Conservation (phyloP, 371 early-diverging fungal species). For the Rhizopus delemar region DNA sequence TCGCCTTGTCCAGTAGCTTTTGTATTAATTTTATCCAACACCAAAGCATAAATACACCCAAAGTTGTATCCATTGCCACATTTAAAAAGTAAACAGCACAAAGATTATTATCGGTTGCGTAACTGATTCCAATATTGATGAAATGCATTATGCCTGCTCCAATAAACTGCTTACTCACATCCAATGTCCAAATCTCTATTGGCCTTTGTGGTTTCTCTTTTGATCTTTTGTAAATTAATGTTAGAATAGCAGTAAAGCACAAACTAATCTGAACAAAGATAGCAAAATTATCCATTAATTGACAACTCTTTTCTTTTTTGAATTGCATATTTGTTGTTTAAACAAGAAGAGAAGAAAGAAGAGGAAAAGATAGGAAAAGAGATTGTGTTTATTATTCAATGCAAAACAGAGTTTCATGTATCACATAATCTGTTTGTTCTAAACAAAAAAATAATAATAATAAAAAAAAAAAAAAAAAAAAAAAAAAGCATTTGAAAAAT, state of each 20-base stretch:
- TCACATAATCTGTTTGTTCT: too few species aligned
- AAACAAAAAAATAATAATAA: too few species aligned
- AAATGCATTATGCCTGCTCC: constrained; percentile 63
- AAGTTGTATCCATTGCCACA: constrained; percentile 62
- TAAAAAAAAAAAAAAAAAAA: too few species aligned
- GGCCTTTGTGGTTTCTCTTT: constrained; percentile 65
- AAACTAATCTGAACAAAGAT: constrained; percentile 59
- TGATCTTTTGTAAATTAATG: constrained; percentile 58
- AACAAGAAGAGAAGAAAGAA: too few species aligned
- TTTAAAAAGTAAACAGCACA: constrained; percentile 70
- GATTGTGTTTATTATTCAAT: too few species aligned
- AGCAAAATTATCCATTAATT: constrained; percentile 62
- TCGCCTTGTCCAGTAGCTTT: constrained; percentile 14
- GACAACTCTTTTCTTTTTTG: constrained; percentile 36
- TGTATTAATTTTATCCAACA: constrained; percentile 32
- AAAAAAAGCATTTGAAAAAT: too few species aligned
- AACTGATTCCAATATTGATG: constrained; percentile 57
- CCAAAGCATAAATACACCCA: constrained; percentile 63
- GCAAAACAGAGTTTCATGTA: too few species aligned
- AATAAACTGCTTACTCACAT: constrained; percentile 65
- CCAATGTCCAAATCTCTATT: constrained; percentile 60
- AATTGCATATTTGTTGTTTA: not conserved
- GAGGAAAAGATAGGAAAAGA: too few species aligned
- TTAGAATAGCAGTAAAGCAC: constrained; percentile 55
- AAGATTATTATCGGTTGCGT: constrained; percentile 52